A percentile compares a stretch with the other conserved stretches of the same genome.
Evolutionary conservation across 306 rosid genomes (phyloP).

Genomic region (Oxytropis ochrocephala): DNA sequence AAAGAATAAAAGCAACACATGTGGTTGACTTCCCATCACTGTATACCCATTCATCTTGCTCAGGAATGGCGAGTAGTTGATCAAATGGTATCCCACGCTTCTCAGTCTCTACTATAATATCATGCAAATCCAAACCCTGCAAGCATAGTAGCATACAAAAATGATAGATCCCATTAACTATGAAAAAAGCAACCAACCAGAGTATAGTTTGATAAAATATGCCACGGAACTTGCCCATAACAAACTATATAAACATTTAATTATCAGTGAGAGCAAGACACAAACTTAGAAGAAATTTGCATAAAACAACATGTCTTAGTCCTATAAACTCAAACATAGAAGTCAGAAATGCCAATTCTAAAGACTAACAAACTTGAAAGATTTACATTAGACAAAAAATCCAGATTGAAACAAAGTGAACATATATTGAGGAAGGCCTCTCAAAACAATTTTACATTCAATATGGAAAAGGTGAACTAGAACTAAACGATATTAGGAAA

Average conservation of each 20-base stretch:
- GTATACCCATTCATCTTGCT: constrained; percentile 86
- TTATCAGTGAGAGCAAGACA: background rate
- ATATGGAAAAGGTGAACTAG: background rate
- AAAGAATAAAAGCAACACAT: constrained; percentile 76
- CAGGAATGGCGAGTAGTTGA: constrained; percentile 75
- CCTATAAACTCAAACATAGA: background rate
- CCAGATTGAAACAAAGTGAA: background rate
- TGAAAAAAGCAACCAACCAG: background rate
- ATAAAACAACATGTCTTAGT: background rate
- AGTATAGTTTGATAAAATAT: background rate
- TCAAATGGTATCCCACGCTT: constrained; percentile 67
- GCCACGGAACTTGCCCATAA: background rate
- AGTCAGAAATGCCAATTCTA: background rate
- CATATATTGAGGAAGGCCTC: background rate
- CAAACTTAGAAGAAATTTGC: background rate
- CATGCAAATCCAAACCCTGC: constrained; percentile 69
- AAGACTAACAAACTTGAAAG: background rate
- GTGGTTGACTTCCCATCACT: constrained; percentile 92
- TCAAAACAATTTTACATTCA: background rate
- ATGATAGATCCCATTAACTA: background rate
- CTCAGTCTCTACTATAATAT: constrained; percentile 66
- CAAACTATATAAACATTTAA: background rate
- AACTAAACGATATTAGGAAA: background rate
- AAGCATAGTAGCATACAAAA: background rate
- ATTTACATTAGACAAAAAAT: background rate